A percentile compares a stretch with the other conserved stretches of the same genome.
These are phyloP conservation scores for Ricinus communis DNA, from an alignment of 345 rosid species.

Conservation along the genomic window DNA sequence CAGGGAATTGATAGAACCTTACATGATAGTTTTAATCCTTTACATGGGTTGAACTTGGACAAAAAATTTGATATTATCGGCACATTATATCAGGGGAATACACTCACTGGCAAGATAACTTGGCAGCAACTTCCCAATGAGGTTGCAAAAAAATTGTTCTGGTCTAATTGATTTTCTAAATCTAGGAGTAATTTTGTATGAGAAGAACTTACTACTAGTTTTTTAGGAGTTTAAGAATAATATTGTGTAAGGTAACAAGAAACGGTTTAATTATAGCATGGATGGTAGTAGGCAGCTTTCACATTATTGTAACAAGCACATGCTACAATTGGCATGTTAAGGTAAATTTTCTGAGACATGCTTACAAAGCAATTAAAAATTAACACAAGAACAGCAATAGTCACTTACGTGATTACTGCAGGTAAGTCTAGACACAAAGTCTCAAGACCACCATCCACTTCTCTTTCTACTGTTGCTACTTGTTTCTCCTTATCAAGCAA, in stretches of 20 bases:
- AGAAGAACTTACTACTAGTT: background rate
- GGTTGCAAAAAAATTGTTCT: background rate
- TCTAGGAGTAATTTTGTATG: background rate
- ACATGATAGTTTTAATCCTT: too few species aligned
- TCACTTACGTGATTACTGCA: conserved; percentile 77
- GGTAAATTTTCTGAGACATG: background rate
- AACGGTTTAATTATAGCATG: background rate
- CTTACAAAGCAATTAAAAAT: background rate
- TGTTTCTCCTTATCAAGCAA: conserved; percentile 69
- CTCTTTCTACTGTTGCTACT: conserved; percentile 78
- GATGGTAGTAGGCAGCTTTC: too few species aligned
- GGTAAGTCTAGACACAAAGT: conserved; percentile 73
- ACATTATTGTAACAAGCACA: background rate
- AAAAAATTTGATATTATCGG: background rate
- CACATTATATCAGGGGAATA: background rate
- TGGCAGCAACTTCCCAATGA: too few species aligned
- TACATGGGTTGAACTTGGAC: too few species aligned
- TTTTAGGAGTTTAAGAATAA: background rate
- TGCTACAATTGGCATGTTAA: background rate
- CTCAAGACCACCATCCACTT: conserved; percentile 96
- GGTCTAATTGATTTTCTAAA: background rate
- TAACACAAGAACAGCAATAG: background rate
- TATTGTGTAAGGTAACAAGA: background rate
- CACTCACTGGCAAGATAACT: background rate
- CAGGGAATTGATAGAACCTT: too few species aligned